phyloP scores from a whole-genome alignment of 2,329 filamentous ascomycete species.

The Pseudocercospora crystallina region DNA sequence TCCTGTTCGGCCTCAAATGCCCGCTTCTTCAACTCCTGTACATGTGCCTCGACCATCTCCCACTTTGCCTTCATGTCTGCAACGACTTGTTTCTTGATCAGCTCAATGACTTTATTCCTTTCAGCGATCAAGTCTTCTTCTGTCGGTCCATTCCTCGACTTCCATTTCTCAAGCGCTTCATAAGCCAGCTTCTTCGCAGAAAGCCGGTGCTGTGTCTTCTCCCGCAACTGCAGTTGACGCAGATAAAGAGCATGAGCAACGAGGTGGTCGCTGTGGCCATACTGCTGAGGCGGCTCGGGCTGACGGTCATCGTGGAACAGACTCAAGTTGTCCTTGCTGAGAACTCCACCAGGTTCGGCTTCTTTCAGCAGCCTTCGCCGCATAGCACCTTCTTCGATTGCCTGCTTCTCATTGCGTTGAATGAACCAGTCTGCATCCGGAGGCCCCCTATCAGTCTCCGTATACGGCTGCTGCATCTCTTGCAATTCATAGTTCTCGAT shows the following conservation, averaged over 20 bases:
- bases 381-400: conserved; percentile 30
- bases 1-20: conserved; percentile 63
- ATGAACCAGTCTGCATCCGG: conserved; percentile 28
- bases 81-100: conserved; percentile 69
- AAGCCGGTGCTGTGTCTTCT: conserved; percentile 75
- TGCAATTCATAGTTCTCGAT: conserved; percentile 35
- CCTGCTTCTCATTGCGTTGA: conserved; percentile 25
- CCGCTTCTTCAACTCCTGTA: conserved; percentile 56
- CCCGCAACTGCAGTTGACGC: conserved; percentile 73
- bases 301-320: conserved; percentile 44
- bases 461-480: conserved; percentile 35
- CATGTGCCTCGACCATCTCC: conserved; percentile 58
- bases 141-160: conserved; percentile 70
- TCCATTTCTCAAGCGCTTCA: conserved; percentile 74
- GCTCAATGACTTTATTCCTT: conserved; percentile 64
- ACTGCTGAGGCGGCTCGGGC: conserved; percentile 75
- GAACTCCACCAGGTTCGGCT: conserved; percentile 69
- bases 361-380: conserved; percentile 64
- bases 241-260: conserved; percentile 77
- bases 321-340: conserved; percentile 64
- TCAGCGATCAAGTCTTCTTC: conserved; percentile 81
- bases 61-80: conserved; percentile 63
- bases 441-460: conserved; percentile 33
- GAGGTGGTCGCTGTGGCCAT: conserved; percentile 84
- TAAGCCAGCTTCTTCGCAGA: conserved; percentile 77